Base-by-base conservation (phyloP, 73 alveolate species). In the Symbiodinium natans region DNA sequence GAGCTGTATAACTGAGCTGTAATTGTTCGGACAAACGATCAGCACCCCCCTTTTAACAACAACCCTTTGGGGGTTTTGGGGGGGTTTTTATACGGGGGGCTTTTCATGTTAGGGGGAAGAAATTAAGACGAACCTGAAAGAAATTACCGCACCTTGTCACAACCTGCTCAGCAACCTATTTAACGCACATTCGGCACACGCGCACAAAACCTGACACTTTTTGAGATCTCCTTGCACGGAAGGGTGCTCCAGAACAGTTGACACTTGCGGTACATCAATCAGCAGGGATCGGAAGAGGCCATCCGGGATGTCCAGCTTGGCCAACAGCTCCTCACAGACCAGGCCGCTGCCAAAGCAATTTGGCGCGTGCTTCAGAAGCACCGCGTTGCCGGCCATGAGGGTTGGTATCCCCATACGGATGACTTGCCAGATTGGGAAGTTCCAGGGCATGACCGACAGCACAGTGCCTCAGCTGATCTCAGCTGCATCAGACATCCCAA, bases 371-470 rank as follows among this genome's bases (percentile, higher is more conserved):
- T 99, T 99, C 89, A 99, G 59, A 75, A 99, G 82, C 43, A 99
- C 94, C 21, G 99, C 99, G 42, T 99, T 99, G 59, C 99, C 99
- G 5, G 98, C 92, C 54, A 92, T 86, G 38, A 99, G 74, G 74
- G 99, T 94, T 8, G 99, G 99, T 15, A 99, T 38, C 1, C 99
- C 99, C 83, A 97, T 95, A 82, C 99, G 93, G 42, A 99, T 74
- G 77, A 75, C 92, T 33, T 92, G 98, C 99, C 99, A 98, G 87
- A 99, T 63, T 15, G 99, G 99, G 71, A 96, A 99, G 99, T 99
- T 99, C 99, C 99, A 99, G 2, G 99, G 99, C 94, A 99, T 68
- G 82, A 99, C 99, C 46, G 75, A 93, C 52, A 98, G 43, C 56
- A 92, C 59, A 33, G 73, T 21, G 17, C 95, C 95, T 88, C 29